A percentile compares a stretch with the other conserved stretches of the same genome.
Conservation (phyloP, 1,284 basidiomycete genomes). For the Rugosomyces carneus region DNA sequence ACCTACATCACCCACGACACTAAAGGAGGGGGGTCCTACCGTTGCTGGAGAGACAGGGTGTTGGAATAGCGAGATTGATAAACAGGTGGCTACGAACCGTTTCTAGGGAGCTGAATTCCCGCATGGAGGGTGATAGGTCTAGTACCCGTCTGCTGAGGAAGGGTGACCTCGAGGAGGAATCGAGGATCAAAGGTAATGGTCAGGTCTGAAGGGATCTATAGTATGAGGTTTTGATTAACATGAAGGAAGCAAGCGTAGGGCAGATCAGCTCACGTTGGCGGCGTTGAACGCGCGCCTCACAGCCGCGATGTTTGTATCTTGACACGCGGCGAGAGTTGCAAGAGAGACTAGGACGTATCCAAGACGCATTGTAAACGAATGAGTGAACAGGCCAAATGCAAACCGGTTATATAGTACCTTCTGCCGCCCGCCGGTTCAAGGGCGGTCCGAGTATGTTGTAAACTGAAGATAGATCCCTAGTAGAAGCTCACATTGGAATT, state of each 20-base stretch:
- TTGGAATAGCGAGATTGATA: background rate
- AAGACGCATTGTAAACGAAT: background rate
- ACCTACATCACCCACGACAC: conserved; percentile 23
- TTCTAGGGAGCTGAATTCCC: conserved; percentile 17
- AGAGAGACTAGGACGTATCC: background rate
- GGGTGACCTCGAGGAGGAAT: conserved; percentile 21
- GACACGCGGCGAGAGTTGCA: conserved; percentile 8
- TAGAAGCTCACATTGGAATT: background rate
- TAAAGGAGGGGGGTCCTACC: conserved; percentile 35
- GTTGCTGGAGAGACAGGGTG: conserved; percentile 28
- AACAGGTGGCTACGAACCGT: conserved; percentile 2
- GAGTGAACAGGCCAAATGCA: background rate
- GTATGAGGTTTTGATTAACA: background rate
- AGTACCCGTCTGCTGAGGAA: conserved; percentile 17
- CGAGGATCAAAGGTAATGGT: conserved; percentile 20
- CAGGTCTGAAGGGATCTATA: conserved; percentile 19
- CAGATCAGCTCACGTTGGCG: conserved; percentile 13
- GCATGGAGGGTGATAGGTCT: conserved; percentile 16
- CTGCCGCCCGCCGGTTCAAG: background rate
- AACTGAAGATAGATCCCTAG: background rate
- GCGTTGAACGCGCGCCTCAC: conserved; percentile 16
- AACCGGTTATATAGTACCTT: background rate
- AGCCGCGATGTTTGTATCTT: conserved; percentile 14
- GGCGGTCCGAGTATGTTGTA: background rate
- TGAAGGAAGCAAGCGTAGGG: background rate